Evolutionary conservation across 2,329 filamentous ascomycete species (phyloP).

Genomic region (Macrophomina tecta): DNA sequence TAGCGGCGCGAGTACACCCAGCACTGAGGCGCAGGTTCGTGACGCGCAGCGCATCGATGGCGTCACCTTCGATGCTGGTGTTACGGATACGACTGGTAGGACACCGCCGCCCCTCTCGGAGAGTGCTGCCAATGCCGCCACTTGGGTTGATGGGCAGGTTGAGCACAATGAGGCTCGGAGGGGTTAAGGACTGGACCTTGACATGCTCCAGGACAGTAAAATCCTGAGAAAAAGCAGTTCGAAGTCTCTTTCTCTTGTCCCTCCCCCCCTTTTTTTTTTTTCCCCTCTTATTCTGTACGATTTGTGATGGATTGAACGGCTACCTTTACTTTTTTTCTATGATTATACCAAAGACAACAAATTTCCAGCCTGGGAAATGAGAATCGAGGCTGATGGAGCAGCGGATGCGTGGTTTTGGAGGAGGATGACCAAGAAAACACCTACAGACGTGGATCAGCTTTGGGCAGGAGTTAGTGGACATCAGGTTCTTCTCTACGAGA

Average conservation of each 20-base stretch:
- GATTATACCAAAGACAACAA: conserved; percentile 24
- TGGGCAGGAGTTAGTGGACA: too few relatives aligned
- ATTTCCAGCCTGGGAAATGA: conserved; percentile 3
- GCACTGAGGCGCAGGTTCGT: conserved; percentile 44
- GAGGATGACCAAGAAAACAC: too few relatives aligned
- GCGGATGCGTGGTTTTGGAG: not conserved
- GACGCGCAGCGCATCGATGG: conserved; percentile 54
- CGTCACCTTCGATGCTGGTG: conserved; percentile 51
- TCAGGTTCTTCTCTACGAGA: too few relatives aligned
- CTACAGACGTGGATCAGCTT: too few relatives aligned
- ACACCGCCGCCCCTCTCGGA: conserved; percentile 36
- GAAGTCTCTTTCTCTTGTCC: not conserved
- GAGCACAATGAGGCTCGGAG: conserved; percentile 17
- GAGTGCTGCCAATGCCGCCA: conserved; percentile 24
- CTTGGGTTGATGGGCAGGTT: conserved; percentile 19
- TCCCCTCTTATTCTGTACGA: conserved; percentile 7
- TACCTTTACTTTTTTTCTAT: not conserved
- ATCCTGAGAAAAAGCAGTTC: not conserved
- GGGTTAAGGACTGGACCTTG: not conserved
- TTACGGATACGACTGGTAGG: conserved; percentile 48
- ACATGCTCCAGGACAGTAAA: not conserved
- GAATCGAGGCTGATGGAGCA: not conserved
- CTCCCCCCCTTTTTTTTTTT: not conserved
- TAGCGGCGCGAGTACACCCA: conserved; percentile 39
- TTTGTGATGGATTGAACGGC: conserved; percentile 10